phyloP scores from a whole-genome alignment of 768 basidiomycete species.

The Rhodotorula kratochvilovae region DNA sequence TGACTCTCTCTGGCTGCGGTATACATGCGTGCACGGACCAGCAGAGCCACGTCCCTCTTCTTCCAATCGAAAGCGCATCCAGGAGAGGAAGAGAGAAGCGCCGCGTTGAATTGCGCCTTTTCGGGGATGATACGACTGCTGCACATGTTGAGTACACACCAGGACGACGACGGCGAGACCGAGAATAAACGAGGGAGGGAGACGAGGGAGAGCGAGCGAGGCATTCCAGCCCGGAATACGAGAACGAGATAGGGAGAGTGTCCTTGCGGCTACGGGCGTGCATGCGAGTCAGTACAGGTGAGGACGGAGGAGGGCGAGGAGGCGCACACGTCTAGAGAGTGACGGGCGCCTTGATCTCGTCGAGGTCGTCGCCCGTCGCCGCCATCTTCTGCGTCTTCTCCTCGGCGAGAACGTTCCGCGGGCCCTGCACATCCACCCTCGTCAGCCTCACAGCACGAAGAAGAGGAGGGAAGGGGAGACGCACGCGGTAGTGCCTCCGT shows the following conservation, averaged over 20 bases:
- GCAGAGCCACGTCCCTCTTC: no score
- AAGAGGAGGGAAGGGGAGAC: not conserved
- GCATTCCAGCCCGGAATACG: no score
- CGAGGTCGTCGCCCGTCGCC: constrained; percentile 18
- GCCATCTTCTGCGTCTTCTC: constrained; percentile 6
- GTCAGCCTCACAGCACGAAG: not conserved
- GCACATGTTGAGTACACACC: no score
- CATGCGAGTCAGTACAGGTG: no score
- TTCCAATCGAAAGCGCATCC: no score
- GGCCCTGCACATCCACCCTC: not conserved
- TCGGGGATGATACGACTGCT: not conserved
- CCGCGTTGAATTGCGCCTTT: not conserved
- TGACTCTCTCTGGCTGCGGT: no score
- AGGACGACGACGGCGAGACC: not conserved
- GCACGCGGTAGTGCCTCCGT: constrained; percentile 44
- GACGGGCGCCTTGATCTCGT: not conserved
- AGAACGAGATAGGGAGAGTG: no score
- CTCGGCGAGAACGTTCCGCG: constrained; percentile 23
- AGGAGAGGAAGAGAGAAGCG: no score
- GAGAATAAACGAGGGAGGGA: not conserved
- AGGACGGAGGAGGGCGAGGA: no score
- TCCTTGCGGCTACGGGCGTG: no score
- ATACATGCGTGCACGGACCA: no score
- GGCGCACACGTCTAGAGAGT: no score
- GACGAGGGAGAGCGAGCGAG: not conserved